Percentiles rank a stretch among this genome's conserved stretches.
phyloP scores from a whole-genome alignment of 345 rosid species.

The Rhizophora apiculata region DNA sequence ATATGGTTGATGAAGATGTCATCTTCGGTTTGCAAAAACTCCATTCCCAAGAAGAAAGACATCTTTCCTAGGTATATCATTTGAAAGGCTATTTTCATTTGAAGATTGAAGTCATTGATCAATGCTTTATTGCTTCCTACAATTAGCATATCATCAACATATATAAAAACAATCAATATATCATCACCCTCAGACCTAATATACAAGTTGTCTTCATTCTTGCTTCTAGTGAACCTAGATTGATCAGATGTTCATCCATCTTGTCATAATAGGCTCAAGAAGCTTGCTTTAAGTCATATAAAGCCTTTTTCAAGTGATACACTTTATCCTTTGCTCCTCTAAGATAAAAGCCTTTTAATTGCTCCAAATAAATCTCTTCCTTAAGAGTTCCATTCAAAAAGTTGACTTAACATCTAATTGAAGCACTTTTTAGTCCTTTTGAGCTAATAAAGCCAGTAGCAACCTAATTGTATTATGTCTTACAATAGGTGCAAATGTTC shows the following conservation, averaged over 20 bases:
- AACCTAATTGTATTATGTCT: not conserved
- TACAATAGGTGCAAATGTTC: not conserved
- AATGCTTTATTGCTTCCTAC: not conserved
- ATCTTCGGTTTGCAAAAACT: too few relatives aligned
- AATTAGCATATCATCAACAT: not conserved
- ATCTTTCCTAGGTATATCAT: not conserved
- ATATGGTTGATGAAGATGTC: too few relatives aligned
- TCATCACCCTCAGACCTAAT: not conserved
- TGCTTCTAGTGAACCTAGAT: not conserved
- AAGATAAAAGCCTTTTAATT: not conserved
- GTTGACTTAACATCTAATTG: constrained; percentile 9
- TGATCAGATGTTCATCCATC: not conserved
- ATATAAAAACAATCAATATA: not conserved
- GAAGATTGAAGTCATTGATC: not conserved
- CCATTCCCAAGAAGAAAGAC: too few relatives aligned
- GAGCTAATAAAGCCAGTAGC: not conserved
- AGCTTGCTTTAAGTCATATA: not conserved
- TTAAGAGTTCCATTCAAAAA: constrained; percentile 2
- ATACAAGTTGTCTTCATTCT: not conserved
- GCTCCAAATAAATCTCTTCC: not conserved
- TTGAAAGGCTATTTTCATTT: not conserved
- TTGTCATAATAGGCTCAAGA: not conserved
- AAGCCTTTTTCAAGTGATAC: not conserved
- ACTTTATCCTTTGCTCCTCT: not conserved
- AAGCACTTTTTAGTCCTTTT: not conserved